Evolutionary conservation across 495 filamentous ascomycete species (phyloP).

Genomic region (Trichoderma virens): DNA sequence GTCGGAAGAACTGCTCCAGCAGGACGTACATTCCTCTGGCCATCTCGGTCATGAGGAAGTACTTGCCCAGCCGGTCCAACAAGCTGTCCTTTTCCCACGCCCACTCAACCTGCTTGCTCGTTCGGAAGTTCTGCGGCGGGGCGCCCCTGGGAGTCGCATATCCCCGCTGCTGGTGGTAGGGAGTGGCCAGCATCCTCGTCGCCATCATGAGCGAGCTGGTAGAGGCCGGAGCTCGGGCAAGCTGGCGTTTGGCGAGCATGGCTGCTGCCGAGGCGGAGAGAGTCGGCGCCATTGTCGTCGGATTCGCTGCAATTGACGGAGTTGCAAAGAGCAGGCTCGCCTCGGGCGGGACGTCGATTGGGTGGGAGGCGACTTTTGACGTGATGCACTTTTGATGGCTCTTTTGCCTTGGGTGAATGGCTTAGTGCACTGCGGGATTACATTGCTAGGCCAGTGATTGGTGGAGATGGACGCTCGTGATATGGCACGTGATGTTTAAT

Average conservation of each 20-base stretch:
- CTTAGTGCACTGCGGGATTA: slow-evolving; percentile 23
- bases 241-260: slow-evolving; percentile 10
- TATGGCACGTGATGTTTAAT: slow-evolving; percentile 15
- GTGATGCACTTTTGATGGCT: slow-evolving; percentile 11
- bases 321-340: slow-evolving; percentile 1
- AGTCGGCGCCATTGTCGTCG: slow-evolving; percentile 8
- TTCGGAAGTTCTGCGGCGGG: slow-evolving; percentile 69
- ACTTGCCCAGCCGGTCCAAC: slow-evolving; percentile 77
- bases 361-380: slow-evolving; percentile 5
- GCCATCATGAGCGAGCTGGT: slow-evolving; percentile 16
- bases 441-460: slow-evolving; percentile 25
- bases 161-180: slow-evolving; percentile 9
- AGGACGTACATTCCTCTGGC: slow-evolving; percentile 95
- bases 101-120: slow-evolving; percentile 59
- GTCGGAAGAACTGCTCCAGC: slow-evolving; percentile 95
- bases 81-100: slow-evolving; percentile 62
- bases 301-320: slow-evolving; percentile 6
- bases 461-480: slow-evolving; percentile 11
- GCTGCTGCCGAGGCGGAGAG: slow-evolving; percentile 1
- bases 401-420: not conserved
- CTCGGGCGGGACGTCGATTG: not conserved
- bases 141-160: slow-evolving; percentile 73
- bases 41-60: slow-evolving; percentile 93
- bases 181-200: slow-evolving; percentile 38
- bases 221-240: slow-evolving; percentile 9